Evolutionary conservation across 805 yeast genomes (phyloP), one percentile per base, ranked within the genome.

Genomic region (Wickerhamiella kurtzmanii): DNA sequence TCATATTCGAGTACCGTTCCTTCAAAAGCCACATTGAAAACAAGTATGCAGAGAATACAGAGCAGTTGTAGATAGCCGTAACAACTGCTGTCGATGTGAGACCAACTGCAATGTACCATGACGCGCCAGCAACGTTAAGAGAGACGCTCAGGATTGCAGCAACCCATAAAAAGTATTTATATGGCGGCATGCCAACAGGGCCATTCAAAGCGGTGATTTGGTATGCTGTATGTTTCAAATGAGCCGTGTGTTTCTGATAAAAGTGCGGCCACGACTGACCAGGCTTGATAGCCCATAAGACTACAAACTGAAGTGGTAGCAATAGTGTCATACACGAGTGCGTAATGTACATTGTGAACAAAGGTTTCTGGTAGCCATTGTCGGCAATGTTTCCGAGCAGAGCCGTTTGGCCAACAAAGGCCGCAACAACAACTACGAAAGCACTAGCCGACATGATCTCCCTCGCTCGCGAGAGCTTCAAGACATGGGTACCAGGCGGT

Each of bases 21-120:
- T 74, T 66, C 44, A 86, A 67, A 18, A 86, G 62, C 1, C 87
- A 83, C 22, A 86, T 78, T 2, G 94, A 85, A 63, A 86, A 85
- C 15, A 83, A 74, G 58, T 86, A 80, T 0, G 95, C 95, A 3
- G 88, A 80, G 61, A 86, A 86, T 0, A 95, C 94, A 15, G 89
- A 80, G 60, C 92, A 84, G 65, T 86, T 85, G 65, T 85, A 86
- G 50, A 85, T 85, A 2, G 95, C 95, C 2, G 95, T 86, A 35
- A 86, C 81, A 57, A 86, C 95, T 2, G 85, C 72, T 0, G 94
- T 85, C 22, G 87, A 81, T 0, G 94, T 79, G 58, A 82, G 64
- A 25, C 78, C 71, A 77, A 86, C 83, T 9, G 95, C 82, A 16
- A 82, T 73, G 60, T 84, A 86, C 95, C 95, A 85, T 1, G 94